These are phyloP conservation scores for Alisma plantagoaquatica DNA, from an alignment of 106 monocot genomes.

Conservation along the genomic window DNA sequence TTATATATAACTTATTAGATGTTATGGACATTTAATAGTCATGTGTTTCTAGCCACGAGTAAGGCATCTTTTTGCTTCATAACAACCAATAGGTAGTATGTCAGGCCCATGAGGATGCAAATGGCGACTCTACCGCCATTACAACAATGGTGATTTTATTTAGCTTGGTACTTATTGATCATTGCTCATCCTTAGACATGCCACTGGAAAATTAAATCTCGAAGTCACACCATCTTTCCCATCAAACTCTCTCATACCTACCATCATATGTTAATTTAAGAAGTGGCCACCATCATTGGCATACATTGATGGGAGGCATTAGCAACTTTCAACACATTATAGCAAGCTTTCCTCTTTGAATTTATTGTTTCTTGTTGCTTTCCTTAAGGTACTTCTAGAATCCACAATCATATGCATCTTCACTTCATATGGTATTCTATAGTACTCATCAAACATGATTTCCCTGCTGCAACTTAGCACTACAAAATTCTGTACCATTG, in stretches of 20 bases:
- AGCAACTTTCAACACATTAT: slow-evolving; percentile 30
- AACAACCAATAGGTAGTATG: slow-evolving; percentile 17
- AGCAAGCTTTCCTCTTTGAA: slow-evolving; percentile 25
- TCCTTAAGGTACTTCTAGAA: slow-evolving; percentile 18
- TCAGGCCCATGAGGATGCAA: slow-evolving; percentile 14
- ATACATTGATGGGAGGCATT: slow-evolving; percentile 34
- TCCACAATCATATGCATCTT: slow-evolving; percentile 29
- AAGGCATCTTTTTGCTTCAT: slow-evolving; percentile 9
- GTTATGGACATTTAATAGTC: too few relatives aligned
- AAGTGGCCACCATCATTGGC: slow-evolving; percentile 6
- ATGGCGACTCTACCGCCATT: slow-evolving; percentile 15
- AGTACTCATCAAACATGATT: slow-evolving; percentile 3
- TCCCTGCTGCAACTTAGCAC: neutral
- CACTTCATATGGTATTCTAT: neutral
- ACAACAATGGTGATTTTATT: slow-evolving; percentile 15
- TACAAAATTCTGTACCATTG: neutral
- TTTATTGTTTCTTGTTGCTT: slow-evolving; percentile 1
- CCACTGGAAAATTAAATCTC: slow-evolving; percentile 30
- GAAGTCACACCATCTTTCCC: slow-evolving; percentile 9
- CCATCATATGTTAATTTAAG: slow-evolving; percentile 30
- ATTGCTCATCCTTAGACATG: neutral
- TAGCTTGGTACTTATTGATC: neutral
- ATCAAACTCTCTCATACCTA: slow-evolving; percentile 20
- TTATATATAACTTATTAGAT: too few relatives aligned
- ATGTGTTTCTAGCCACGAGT: too few relatives aligned